Base-by-base conservation (phyloP, 352 stramenopile species). In the Pythium rhizo-oryzae region DNA sequence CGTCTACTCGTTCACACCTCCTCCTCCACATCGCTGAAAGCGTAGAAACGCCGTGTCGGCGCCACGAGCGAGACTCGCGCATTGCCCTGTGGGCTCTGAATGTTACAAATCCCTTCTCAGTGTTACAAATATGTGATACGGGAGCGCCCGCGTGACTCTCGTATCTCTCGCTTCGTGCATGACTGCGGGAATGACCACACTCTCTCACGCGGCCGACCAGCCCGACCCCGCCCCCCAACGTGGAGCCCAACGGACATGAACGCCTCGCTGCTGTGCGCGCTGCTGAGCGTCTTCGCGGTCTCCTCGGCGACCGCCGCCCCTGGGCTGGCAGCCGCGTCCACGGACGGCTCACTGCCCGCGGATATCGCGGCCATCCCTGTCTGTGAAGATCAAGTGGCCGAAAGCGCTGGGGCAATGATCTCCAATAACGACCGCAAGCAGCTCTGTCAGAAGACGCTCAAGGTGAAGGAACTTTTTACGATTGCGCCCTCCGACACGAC, bases 371-470 rank as follows among this genome's bases (percentile, higher is more conserved):
- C 70, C 30, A 82, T 87, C 60, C 65, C 67, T 49, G 63, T 79
- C 33, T 92, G 84, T 64, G 72, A 76, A 66, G 55, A 74, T 50
- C 69, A 59, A 9, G 65, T 89, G 63, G 62, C 54, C 87, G 64
- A 72, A 65, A 8, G 72, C 72, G 39, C n/a, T n/a, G 23, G 75
- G 43, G 19, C 55, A 2, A 69, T 74, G 16, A 57, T 89, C 30
- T 79, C 66, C 18, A 87, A 65, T 25, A 90, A 89, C 69, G 39
- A 77, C 71, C 82, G 80, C 59, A 85, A 86, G 60, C 49, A 63
- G 47, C 71, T 83, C 61, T 93, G 84, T 62, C 65, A 93, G 71
- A 54, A 50, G 59, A 52, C 61, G 37, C 69, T 90, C 25, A 74
- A 76, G 4, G 79, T 84, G 19, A 78, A 75, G 59, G 77, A 91